Evolutionary conservation across 2,329 filamentous ascomycete genomes (phyloP).

Genomic region (Ophiostoma sp.): DNA sequence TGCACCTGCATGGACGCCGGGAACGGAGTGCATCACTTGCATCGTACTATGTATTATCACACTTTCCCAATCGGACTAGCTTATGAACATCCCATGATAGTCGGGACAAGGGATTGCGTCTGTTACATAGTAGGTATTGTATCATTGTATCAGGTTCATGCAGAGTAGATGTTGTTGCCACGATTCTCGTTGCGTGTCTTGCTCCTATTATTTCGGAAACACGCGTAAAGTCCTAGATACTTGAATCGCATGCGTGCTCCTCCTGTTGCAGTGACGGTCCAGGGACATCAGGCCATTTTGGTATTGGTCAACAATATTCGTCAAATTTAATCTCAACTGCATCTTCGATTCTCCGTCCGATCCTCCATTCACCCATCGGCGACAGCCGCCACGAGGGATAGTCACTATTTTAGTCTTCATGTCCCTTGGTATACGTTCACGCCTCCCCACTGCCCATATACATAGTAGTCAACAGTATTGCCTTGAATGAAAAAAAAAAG

Average conservation of each 20-base stretch:
- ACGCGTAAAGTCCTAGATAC: background rate
- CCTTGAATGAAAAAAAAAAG: background rate
- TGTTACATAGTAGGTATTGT: background rate
- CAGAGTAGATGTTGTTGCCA: background rate
- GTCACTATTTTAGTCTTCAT: background rate
- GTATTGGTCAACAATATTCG: background rate
- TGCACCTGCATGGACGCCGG: background rate
- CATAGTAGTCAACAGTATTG: background rate
- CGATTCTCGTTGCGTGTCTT: background rate
- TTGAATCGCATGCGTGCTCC: background rate
- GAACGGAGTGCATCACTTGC: background rate
- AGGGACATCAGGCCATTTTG: background rate
- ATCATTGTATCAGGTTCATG: background rate
- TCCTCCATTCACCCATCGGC: slow-evolving; percentile 2
- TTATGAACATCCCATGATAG: background rate
- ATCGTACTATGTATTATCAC: background rate
- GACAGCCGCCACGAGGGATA: background rate
- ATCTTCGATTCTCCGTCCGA: background rate
- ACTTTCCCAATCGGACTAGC: slow-evolving; percentile 12
- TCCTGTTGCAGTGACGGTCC: background rate
- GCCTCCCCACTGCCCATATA: background rate
- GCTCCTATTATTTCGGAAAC: background rate
- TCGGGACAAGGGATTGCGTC: slow-evolving; percentile 2
- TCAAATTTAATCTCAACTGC: background rate
- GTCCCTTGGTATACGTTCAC: background rate